A percentile compares a stretch with the other conserved stretches of the same genome.
Conservation (phyloP, 768 basidiomycete genomes). For the Suillus ampliporus region DNA sequence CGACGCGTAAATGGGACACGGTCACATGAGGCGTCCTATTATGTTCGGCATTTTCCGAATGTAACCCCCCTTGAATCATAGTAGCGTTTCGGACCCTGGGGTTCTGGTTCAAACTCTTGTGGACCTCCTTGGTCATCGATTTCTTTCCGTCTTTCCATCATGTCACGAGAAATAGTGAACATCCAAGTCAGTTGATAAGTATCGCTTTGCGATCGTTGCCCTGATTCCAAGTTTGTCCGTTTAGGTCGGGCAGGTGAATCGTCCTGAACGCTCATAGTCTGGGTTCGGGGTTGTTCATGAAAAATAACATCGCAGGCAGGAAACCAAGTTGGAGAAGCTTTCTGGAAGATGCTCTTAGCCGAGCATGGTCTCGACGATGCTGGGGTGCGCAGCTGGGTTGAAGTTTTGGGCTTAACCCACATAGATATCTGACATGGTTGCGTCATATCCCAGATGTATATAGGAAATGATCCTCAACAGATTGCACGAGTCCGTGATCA, state of each 20-base stretch:
- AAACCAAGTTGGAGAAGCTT: constrained; percentile 82
- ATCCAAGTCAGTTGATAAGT: constrained; percentile 59
- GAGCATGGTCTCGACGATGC: constrained; percentile 82
- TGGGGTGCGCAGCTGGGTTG: constrained; percentile 52
- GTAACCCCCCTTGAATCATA: constrained; percentile 4
- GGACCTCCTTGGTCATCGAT: constrained; percentile 14
- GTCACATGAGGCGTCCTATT: constrained; percentile 27
- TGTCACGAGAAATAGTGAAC: constrained; percentile 85
- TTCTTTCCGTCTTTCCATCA: constrained; percentile 36
- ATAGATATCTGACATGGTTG: constrained; percentile 19
- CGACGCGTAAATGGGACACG: constrained; percentile 25
- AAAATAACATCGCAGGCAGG: constrained; percentile 54
- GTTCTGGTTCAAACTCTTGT: constrained; percentile 12
- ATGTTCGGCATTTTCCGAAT: neutral
- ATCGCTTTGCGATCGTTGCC: neutral
- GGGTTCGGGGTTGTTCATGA: neutral
- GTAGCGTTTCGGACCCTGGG: neutral
- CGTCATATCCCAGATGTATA: constrained; percentile 55
- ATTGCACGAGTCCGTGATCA: constrained; percentile 64
- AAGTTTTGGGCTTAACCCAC: constrained; percentile 12
- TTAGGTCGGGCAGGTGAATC: constrained; percentile 72
- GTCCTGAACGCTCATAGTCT: neutral
- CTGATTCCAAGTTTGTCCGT: constrained; percentile 11
- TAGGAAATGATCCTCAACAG: constrained; percentile 76
- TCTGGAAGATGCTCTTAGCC: constrained; percentile 87